Evolutionary conservation across 768 basidiomycete genomes (phyloP).

Genomic region (Leccinum fibrillosum): DNA sequence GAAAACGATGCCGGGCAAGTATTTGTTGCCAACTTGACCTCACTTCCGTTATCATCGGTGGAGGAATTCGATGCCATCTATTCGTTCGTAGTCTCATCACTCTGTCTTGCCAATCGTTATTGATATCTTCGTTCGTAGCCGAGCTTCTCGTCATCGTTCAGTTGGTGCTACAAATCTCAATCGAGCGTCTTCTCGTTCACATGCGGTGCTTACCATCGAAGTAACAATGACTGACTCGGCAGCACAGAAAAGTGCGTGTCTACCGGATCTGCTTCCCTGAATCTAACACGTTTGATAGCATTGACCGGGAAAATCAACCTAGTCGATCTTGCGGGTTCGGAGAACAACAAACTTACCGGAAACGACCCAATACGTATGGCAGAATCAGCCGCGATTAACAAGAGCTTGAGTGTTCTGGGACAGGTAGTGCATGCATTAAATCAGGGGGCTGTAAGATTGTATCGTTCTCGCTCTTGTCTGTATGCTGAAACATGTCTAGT

Average conservation of each 20-base stretch:
- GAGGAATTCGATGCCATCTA: constrained; percentile 50
- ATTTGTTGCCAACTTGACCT: constrained; percentile 51
- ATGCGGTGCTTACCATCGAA: constrained; percentile 79
- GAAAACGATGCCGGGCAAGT: constrained; percentile 52
- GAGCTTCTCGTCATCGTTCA: constrained; percentile 73
- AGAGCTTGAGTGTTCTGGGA: constrained; percentile 80
- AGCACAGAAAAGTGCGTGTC: constrained; percentile 50
- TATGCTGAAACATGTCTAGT: constrained; percentile 34
- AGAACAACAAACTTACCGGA: constrained; percentile 90
- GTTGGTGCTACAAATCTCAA: constrained; percentile 87
- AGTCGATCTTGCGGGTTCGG: constrained; percentile 87
- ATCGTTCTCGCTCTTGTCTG: neutral
- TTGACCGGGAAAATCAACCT: constrained; percentile 78
- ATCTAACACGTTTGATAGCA: constrained; percentile 36
- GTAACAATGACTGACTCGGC: constrained; percentile 54
- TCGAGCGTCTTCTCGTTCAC: constrained; percentile 80
- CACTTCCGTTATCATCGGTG: constrained; percentile 35
- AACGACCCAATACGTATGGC: constrained; percentile 86
- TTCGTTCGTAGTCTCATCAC: constrained; percentile 34
- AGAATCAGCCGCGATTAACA: constrained; percentile 88
- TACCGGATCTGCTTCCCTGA: neutral
- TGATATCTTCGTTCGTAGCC: constrained; percentile 36
- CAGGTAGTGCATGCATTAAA: constrained; percentile 88
- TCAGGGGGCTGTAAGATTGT: constrained; percentile 51
- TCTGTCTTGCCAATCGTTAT: neutral